A percentile compares a stretch with the other conserved stretches of the same genome.
Conservation (phyloP, 331 rosid species). For the Telfairia occidentalis region DNA sequence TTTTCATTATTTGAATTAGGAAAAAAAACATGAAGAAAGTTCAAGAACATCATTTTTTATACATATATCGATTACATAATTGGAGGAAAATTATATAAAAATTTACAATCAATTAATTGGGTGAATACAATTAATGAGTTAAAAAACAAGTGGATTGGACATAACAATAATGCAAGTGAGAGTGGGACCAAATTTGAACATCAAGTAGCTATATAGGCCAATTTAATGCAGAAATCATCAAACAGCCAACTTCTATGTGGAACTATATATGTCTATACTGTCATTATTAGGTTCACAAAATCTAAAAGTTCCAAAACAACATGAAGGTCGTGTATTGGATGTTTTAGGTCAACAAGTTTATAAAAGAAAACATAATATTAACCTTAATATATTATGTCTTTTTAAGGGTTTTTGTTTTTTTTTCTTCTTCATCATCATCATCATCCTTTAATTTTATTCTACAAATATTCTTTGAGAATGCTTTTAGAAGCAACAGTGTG, state of each 20-base stretch:
- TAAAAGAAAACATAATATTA: background rate
- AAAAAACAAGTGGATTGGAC: conserved; percentile 8
- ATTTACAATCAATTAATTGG: background rate
- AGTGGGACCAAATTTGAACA: conserved; percentile 8
- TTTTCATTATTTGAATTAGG: background rate
- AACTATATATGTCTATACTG: conserved; percentile 1
- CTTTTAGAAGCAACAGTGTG: background rate
- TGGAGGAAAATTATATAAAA: background rate
- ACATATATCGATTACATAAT: background rate
- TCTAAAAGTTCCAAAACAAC: conserved; percentile 3
- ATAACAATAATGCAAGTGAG: conserved; percentile 1
- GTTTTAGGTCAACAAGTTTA: conserved; percentile 2
- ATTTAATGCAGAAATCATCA: conserved; percentile 10
- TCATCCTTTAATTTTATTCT: background rate
- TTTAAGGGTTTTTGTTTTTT: background rate
- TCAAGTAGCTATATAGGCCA: background rate
- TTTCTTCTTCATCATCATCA: background rate
- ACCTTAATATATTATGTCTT: background rate
- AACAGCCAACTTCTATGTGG: conserved; percentile 2
- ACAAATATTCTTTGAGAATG: background rate
- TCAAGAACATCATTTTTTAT: background rate
- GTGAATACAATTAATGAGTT: conserved; percentile 5
- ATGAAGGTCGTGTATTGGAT: background rate
- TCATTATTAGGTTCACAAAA: conserved; percentile 9
- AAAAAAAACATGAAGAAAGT: background rate